Percentiles rank a stretch among this genome's conserved stretches.
Conservation (phyloP, 257 asterid genomes). For the Datura wrightii region DNA sequence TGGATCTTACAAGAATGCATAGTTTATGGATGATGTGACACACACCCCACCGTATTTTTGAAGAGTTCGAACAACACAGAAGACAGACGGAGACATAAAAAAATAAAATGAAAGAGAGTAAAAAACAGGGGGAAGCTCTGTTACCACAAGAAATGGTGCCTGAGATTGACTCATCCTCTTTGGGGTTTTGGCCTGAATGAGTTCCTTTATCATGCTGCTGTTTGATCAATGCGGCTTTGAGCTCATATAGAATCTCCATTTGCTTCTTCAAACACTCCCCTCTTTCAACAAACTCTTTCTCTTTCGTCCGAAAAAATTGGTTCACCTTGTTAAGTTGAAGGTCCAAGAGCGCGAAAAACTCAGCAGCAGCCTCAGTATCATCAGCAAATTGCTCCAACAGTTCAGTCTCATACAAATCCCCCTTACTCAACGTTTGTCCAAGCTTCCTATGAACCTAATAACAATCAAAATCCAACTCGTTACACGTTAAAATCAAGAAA, state of each 20-base stretch:
- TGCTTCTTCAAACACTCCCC: conserved; percentile 78
- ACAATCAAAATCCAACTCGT: background rate
- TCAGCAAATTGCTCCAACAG: conserved; percentile 73
- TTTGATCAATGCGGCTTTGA: conserved; percentile 53
- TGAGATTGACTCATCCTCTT: conserved; percentile 71
- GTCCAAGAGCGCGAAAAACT: conserved; percentile 76
- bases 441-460: conserved; percentile 73
- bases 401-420: conserved; percentile 78
- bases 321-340: conserved; percentile 90
- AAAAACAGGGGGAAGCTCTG: conserved; percentile 33
- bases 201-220: conserved; percentile 47
- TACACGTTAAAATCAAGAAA: background rate
- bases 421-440: conserved; percentile 53
- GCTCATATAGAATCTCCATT: conserved; percentile 76
- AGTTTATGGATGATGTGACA: background rate
- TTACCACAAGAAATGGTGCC: conserved; percentile 88
- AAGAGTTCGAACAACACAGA: background rate
- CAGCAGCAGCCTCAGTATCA: conserved; percentile 68
- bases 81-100: background rate
- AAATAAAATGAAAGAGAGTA: background rate
- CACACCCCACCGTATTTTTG: background rate
- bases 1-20: background rate
- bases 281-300: conserved; percentile 82
- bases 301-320: conserved; percentile 70
- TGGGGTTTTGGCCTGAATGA: conserved; percentile 46